These are phyloP conservation scores for Linnemannia schmuckeri DNA, from an alignment of 192 early-diverging fungal species.

Conservation along the genomic window DNA sequence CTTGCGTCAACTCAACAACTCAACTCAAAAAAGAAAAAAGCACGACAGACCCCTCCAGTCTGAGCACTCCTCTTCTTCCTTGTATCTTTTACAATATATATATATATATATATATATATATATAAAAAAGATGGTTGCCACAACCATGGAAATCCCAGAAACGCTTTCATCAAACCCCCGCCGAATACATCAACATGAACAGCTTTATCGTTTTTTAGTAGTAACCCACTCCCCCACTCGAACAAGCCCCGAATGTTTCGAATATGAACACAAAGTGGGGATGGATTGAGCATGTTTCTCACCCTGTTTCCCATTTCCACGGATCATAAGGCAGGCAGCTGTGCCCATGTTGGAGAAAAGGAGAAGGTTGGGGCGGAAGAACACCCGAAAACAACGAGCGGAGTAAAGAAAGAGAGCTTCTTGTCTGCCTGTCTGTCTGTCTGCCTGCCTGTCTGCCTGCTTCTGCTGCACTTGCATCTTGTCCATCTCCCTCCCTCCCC, in stretches of 20 bases:
- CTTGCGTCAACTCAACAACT: not conserved
- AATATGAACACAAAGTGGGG: not conserved
- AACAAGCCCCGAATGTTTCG: not conserved
- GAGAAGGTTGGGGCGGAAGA: not conserved
- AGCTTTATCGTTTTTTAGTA: too few species aligned
- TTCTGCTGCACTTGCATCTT: not conserved
- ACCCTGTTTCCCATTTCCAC: not conserved
- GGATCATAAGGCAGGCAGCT: not conserved
- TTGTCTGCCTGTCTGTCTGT: not conserved
- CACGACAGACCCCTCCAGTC: not conserved
- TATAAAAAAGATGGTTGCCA: not conserved
- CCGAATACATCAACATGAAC: too few species aligned
- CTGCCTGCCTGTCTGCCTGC: not conserved
- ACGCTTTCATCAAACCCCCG: too few species aligned
- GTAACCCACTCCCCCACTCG: not conserved
- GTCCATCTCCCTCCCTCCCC: not conserved
- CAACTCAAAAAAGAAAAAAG: not conserved
- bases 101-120: too few species aligned
- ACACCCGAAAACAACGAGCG: not conserved
- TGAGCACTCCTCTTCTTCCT: not conserved
- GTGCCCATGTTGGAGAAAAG: not conserved
- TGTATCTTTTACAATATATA: not conserved
- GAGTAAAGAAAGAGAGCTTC: not conserved
- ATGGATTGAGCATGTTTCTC: not conserved
- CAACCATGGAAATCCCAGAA: not conserved